These are phyloP conservation scores for Chloris gayana DNA, from an alignment of 176 grass and related monocot species.

Conservation along the genomic window DNA sequence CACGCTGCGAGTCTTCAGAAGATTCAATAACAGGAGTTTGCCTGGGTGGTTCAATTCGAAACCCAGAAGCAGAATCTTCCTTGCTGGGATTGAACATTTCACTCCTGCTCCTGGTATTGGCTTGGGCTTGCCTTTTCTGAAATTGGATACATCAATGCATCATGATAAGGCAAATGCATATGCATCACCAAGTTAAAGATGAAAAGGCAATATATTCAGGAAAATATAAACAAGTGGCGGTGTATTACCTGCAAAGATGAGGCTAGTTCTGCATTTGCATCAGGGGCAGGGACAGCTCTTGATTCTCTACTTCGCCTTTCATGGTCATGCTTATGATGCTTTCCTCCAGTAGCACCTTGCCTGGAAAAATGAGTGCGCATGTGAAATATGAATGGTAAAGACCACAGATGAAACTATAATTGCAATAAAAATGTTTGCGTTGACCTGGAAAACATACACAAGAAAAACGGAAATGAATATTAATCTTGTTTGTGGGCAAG, in stretches of 20 bases:
- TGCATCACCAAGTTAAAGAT: slow-evolving; percentile 24
- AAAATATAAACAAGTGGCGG: slow-evolving; percentile 16
- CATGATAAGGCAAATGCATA: not conserved
- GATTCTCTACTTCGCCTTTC: slow-evolving; percentile 71
- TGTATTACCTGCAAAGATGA: slow-evolving; percentile 87
- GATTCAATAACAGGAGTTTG: slow-evolving; percentile 51
- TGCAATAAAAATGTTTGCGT: not conserved
- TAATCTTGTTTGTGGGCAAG: not conserved
- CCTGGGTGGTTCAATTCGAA: slow-evolving; percentile 83
- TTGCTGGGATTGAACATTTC: slow-evolving; percentile 86
- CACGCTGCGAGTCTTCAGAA: slow-evolving; percentile 46
- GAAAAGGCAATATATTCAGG: slow-evolving; percentile 12
- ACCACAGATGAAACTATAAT: slow-evolving; percentile 23
- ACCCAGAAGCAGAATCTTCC: slow-evolving; percentile 88
- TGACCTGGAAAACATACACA: not conserved
- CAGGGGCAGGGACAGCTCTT: slow-evolving; percentile 91
- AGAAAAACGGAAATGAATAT: not conserved
- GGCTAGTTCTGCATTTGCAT: slow-evolving; percentile 93
- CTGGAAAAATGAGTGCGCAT: slow-evolving; percentile 37
- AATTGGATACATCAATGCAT: slow-evolving; percentile 34
- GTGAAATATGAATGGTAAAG: not conserved
- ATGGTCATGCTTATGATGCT: slow-evolving; percentile 59
- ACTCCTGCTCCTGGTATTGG: slow-evolving; percentile 76
- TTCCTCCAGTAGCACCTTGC: slow-evolving; percentile 68
- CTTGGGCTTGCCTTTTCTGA: slow-evolving; percentile 78